Conservation (phyloP, 108 stramenopile genomes). For the Nannochloropsis gaditana region DNA sequence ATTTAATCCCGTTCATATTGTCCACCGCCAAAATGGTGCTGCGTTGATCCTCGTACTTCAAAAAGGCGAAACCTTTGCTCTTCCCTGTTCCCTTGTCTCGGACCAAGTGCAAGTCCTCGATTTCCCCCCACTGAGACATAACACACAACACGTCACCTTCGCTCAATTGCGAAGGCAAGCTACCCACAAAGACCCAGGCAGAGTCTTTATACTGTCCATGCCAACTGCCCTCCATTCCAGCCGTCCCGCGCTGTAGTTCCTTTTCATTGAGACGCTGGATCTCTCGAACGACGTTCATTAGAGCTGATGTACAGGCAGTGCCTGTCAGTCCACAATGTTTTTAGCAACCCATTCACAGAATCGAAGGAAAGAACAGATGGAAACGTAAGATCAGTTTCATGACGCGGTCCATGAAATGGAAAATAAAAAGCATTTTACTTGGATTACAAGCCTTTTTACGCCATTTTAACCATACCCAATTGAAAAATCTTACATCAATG, state of each 20-base stretch:
- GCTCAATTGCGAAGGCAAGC: slow-evolving; percentile 71
- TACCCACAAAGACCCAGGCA: slow-evolving; percentile 93
- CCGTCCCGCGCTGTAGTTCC: slow-evolving; percentile 74
- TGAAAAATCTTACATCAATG: no score
- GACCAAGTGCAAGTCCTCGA: slow-evolving; percentile 87
- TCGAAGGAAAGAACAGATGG: no score
- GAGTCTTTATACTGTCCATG: slow-evolving; percentile 81
- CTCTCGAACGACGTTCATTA: slow-evolving; percentile 51
- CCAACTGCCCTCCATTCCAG: slow-evolving; percentile 85
- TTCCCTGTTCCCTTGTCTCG: slow-evolving; percentile 90
- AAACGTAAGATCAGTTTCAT: no score
- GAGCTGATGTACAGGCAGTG: no score
- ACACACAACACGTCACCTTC: slow-evolving; percentile 96
- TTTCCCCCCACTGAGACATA: slow-evolving; percentile 75
- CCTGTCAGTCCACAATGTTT: no score
- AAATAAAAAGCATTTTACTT: no score
- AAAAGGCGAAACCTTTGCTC: slow-evolving; percentile 49
- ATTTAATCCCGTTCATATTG: slow-evolving; percentile 71
- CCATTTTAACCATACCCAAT: no score
- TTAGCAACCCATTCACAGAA: no score
- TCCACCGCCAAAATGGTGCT: slow-evolving; percentile 95
- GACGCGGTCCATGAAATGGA: no score
- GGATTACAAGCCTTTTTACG: no score
- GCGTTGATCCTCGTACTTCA: slow-evolving; percentile 61
- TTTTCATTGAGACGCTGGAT: slow-evolving; percentile 77